phyloP scores from a whole-genome alignment of 2,329 filamentous ascomycete genomes.

The Penicillium sclerotiorum region DNA sequence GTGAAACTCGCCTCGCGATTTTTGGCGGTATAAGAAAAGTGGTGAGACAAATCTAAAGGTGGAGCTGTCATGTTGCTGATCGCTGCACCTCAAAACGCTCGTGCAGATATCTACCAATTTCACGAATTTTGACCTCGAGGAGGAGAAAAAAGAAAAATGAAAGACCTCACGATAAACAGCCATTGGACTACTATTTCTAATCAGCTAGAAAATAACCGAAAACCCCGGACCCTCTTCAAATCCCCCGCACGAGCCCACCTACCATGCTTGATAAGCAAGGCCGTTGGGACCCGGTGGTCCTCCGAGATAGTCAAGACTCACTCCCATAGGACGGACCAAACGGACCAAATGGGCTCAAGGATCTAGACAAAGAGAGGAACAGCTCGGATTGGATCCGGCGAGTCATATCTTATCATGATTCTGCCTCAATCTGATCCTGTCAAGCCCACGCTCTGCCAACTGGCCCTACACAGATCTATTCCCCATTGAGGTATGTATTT shows the following conservation, averaged over 20 bases:
- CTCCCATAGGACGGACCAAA: not conserved
- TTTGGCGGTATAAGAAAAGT: constrained; percentile 71
- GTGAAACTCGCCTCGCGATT: constrained; percentile 66
- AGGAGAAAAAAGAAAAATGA: not conserved
- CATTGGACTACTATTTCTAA: constrained; percentile 5
- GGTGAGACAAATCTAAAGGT: constrained; percentile 77
- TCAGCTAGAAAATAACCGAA: not conserved
- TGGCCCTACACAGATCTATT: no score
- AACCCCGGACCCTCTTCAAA: not conserved
- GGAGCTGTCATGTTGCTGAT: constrained; percentile 30
- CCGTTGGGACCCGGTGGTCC: constrained; percentile 1
- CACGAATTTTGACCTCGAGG: not conserved
- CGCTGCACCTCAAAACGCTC: constrained; percentile 20
- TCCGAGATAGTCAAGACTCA: not conserved
- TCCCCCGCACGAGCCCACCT: constrained; percentile 6
- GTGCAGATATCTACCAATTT: constrained; percentile 6
- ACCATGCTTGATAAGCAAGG: constrained; percentile 20
- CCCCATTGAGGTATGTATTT: not conserved
- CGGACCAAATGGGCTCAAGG: not conserved
- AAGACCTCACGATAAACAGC: not conserved
- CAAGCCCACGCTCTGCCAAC: no score
- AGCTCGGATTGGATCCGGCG: not conserved
- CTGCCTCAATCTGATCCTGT: no score
- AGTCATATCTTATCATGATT: constrained; percentile 1
- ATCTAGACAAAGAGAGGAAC: not conserved